These are phyloP conservation scores for Calendula officinalis DNA, from an alignment of 129 eudicot species.

Conservation along the genomic window DNA sequence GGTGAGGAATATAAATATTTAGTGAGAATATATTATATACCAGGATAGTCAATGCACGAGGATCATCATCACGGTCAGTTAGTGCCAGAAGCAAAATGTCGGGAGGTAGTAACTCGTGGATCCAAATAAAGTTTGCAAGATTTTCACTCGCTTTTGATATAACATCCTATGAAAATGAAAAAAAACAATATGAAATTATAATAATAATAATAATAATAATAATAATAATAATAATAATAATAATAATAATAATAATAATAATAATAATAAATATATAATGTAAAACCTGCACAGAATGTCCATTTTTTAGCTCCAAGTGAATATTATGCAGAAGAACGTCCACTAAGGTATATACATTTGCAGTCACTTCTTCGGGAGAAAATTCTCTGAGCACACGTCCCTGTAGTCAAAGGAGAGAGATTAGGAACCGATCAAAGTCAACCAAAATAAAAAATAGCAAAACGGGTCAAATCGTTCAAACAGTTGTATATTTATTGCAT, in stretches of 20 bases:
- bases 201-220: too few relatives aligned
- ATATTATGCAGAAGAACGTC: constrained; percentile 94
- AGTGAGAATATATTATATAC: constrained; percentile 34
- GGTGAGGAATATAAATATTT: neutral
- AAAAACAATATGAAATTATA: too few relatives aligned
- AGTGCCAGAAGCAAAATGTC: constrained; percentile 86
- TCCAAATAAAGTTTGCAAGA: constrained; percentile 86
- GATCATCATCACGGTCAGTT: constrained; percentile 97
- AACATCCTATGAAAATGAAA: constrained; percentile 52
- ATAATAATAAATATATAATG: neutral
- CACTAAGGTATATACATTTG: constrained; percentile 83
- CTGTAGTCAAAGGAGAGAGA: too few relatives aligned
- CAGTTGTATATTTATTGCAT: too few relatives aligned
- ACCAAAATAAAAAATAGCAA: too few relatives aligned
- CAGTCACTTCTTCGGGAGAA: constrained; percentile 97
- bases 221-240: neutral
- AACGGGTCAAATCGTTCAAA: too few relatives aligned
- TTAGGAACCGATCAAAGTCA: too few relatives aligned
- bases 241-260: neutral
- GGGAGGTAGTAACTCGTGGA: constrained; percentile 90
- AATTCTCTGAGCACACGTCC: constrained; percentile 92
- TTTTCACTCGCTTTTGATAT: constrained; percentile 75
- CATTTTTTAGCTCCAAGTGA: constrained; percentile 82
- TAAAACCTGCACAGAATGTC: constrained; percentile 76
- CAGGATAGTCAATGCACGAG: constrained; percentile 86